phyloP scores from a whole-genome alignment of 1,284 basidiomycete species.

The Moniliella sp. region DNA sequence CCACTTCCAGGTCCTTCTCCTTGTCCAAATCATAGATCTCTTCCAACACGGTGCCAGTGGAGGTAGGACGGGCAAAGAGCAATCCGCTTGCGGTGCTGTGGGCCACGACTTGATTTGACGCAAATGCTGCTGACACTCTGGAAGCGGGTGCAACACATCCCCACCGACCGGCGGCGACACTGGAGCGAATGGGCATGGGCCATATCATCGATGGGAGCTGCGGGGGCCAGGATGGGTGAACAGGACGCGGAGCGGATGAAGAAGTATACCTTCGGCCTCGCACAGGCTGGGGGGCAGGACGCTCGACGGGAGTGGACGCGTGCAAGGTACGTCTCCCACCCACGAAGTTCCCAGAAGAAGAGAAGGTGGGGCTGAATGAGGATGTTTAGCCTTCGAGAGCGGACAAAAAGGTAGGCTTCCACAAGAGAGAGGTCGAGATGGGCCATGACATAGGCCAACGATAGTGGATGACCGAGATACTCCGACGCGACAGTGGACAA shows the following conservation, averaged over 20 bases:
- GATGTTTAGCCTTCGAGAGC: slow-evolving; percentile 50
- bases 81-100: no score
- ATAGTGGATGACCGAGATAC: slow-evolving; percentile 81
- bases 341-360: slow-evolving; percentile 71
- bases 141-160: no score
- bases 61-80: no score
- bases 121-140: no score
- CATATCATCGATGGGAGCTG: background rate
- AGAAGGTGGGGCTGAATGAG: slow-evolving; percentile 77
- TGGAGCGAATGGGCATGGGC: no score
- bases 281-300: slow-evolving; percentile 1
- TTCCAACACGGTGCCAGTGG: no score
- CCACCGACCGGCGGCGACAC: no score
- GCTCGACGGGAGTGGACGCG: slow-evolving; percentile 5
- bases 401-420: slow-evolving; percentile 72
- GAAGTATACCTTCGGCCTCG: background rate
- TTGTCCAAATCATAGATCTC: no score
- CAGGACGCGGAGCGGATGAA: background rate
- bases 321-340: slow-evolving; percentile 48
- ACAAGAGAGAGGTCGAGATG: slow-evolving; percentile 66
- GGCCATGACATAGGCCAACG: slow-evolving; percentile 91
- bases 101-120: no score
- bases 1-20: no score
- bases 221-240: background rate
- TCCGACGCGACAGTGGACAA: slow-evolving; percentile 92